Evolutionary conservation across 1,139 yeast species (phyloP).

Genomic region (Scheffersomyces cryptocercus): DNA sequence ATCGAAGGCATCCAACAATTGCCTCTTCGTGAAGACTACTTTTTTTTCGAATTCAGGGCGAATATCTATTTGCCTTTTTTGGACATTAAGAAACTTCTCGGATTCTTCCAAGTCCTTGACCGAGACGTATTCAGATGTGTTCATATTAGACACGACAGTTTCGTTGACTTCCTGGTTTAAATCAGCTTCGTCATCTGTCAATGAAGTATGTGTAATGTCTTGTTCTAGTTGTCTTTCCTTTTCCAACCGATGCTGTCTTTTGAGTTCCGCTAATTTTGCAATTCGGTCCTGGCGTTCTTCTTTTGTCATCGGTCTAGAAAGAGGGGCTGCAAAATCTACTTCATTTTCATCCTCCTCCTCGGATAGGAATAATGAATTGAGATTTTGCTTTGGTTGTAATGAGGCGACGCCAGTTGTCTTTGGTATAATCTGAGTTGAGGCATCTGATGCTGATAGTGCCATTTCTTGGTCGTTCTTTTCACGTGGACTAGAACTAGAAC

Average conservation of each 20-base stretch:
- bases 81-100: slow-evolving; percentile 37
- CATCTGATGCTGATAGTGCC: neutral
- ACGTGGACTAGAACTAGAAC: too few relatives aligned
- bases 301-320: slow-evolving; percentile 10
- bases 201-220: slow-evolving; percentile 35
- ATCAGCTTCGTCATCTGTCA: slow-evolving; percentile 47
- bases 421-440: slow-evolving; percentile 2
- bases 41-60: slow-evolving; percentile 35
- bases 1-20: slow-evolving; percentile 35
- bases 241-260: slow-evolving; percentile 22
- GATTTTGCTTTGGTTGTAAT: neutral
- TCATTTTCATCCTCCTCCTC: slow-evolving; percentile 11
- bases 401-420: neutral
- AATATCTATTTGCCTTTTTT: slow-evolving; percentile 35
- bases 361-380: too few relatives aligned
- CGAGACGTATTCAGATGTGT: slow-evolving; percentile 14
- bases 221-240: slow-evolving; percentile 24
- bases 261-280: slow-evolving; percentile 23
- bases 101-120: slow-evolving; percentile 33
- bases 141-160: slow-evolving; percentile 16
- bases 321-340: neutral
- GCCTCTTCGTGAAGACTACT: slow-evolving; percentile 31
- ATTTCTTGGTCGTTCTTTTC: slow-evolving; percentile 4
- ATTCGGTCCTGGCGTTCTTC: slow-evolving; percentile 25
- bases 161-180: slow-evolving; percentile 23